These are phyloP conservation scores for Beauveria pseudobassiana DNA, from an alignment of 2,329 filamentous ascomycete genomes.

Conservation along the genomic window DNA sequence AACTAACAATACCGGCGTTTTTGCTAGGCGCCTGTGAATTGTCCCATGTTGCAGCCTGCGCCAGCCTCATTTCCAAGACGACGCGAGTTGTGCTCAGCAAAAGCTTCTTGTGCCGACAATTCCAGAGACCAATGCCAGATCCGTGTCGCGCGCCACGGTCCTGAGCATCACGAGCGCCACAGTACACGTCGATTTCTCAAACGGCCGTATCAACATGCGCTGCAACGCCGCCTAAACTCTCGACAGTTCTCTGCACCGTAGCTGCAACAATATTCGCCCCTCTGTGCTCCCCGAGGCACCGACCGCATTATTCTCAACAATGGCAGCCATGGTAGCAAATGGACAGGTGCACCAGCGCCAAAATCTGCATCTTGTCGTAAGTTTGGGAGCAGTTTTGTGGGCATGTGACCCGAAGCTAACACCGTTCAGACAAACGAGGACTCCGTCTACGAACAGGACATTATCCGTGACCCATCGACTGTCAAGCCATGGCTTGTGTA, in stretches of 20 bases:
- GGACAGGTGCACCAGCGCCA: slow-evolving; percentile 34
- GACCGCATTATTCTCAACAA: slow-evolving; percentile 7
- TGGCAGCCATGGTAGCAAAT: slow-evolving; percentile 15
- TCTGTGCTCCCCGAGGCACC: neutral
- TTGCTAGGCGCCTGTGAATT: neutral
- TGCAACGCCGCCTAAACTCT: slow-evolving; percentile 1
- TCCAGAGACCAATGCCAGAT: slow-evolving; percentile 1
- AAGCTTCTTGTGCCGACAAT: neutral
- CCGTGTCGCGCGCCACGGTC: neutral
- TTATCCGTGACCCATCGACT: slow-evolving; percentile 75
- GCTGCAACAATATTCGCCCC: neutral
- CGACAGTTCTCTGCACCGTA: neutral
- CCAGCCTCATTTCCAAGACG: slow-evolving; percentile 1
- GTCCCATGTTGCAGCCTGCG: slow-evolving; percentile 8
- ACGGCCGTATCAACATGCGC: neutral
- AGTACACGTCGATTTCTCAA: neutral
- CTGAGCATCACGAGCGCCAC: slow-evolving; percentile 6
- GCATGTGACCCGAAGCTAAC: neutral
- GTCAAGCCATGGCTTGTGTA: slow-evolving; percentile 95
- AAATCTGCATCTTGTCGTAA: slow-evolving; percentile 43
- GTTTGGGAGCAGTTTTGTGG: slow-evolving; percentile 15
- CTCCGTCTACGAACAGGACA: slow-evolving; percentile 92
- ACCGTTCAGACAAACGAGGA: slow-evolving; percentile 67
- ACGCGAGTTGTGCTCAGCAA: slow-evolving; percentile 7
- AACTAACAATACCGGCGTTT: slow-evolving; percentile 9